Percentiles rank a stretch among this genome's conserved stretches.
phyloP scores from a whole-genome alignment of 352 stramenopile species.

The Globisporangium canariense region DNA sequence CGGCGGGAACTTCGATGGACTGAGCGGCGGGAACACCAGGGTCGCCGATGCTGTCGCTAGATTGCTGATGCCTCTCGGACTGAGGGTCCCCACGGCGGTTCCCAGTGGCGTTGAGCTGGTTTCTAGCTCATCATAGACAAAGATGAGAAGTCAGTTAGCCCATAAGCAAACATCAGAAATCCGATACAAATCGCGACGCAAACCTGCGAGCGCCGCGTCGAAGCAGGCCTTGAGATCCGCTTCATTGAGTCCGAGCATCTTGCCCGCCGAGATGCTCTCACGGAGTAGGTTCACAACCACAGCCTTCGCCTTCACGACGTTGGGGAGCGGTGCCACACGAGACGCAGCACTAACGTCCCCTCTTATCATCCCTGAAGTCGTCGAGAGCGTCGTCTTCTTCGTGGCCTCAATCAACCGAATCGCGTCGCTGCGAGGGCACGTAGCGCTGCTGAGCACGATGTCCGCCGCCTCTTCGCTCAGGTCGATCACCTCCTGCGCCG shows the following conservation, averaged over 20 bases:
- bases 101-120: background rate
- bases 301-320: conserved; percentile 13
- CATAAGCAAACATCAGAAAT: too few species aligned
- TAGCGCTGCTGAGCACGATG: conserved; percentile 33
- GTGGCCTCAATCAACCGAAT: conserved; percentile 46
- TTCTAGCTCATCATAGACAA: conserved; percentile 2
- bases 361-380: background rate
- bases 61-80: background rate
- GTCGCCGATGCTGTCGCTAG: conserved; percentile 8
- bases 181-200: too few species aligned
- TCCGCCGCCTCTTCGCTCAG: conserved; percentile 48
- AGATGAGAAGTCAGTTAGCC: background rate
- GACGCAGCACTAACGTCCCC: background rate
- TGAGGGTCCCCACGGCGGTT: background rate
- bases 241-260: conserved; percentile 30
- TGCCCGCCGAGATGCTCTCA: conserved; percentile 28
- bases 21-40: conserved; percentile 22
- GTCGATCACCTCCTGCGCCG: conserved; percentile 38
- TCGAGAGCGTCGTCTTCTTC: conserved; percentile 27
- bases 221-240: conserved; percentile 32
- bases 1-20: conserved; percentile 31
- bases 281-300: conserved; percentile 34
- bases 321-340: conserved; percentile 10
- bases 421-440: conserved; percentile 40
- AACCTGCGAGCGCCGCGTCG: conserved; percentile 18